Evolutionary conservation across 371 early-diverging fungal species (phyloP).

Genomic region (Gilbertella persicaria): DNA sequence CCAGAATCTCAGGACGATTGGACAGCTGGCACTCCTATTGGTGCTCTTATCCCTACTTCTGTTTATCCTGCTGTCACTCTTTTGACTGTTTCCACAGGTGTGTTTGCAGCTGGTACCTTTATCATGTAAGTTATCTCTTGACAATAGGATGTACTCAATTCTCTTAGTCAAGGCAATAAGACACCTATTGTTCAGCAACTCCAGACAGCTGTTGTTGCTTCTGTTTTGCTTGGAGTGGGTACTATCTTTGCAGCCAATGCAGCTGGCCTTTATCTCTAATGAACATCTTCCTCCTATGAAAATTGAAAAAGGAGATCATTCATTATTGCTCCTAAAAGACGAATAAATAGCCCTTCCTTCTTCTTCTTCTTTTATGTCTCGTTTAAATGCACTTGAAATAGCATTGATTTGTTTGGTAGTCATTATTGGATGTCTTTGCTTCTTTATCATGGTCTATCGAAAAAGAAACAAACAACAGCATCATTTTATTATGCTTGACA

Average conservation of each 20-base stretch:
- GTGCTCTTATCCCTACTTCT: constrained; percentile 34
- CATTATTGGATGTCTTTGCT: too few species aligned
- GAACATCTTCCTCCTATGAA: not conserved
- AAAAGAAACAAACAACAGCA: too few species aligned
- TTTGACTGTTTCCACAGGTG: constrained; percentile 30
- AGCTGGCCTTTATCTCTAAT: constrained; percentile 51
- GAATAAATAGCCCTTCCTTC: too few species aligned
- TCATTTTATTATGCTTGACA: constrained; percentile 27
- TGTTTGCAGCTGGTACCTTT: constrained; percentile 39
- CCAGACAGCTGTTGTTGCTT: constrained; percentile 38
- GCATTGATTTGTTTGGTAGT: too few species aligned
- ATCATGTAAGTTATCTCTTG: constrained; percentile 33
- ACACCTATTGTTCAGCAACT: constrained; percentile 42
- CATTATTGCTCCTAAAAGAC: too few species aligned
- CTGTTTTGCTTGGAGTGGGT: constrained; percentile 49
- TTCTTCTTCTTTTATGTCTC: too few species aligned
- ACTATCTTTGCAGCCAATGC: constrained; percentile 48
- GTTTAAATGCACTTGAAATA: too few species aligned
- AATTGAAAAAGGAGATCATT: not conserved
- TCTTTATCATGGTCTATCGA: not conserved
- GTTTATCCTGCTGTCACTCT: constrained; percentile 36
- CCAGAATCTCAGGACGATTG: constrained; percentile 27
- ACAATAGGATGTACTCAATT: not conserved
- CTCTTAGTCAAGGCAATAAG: constrained; percentile 37
- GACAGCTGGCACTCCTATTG: constrained; percentile 29